Evolutionary conservation across 345 rosid species (phyloP).

Genomic region (Reutealis trisperma): DNA sequence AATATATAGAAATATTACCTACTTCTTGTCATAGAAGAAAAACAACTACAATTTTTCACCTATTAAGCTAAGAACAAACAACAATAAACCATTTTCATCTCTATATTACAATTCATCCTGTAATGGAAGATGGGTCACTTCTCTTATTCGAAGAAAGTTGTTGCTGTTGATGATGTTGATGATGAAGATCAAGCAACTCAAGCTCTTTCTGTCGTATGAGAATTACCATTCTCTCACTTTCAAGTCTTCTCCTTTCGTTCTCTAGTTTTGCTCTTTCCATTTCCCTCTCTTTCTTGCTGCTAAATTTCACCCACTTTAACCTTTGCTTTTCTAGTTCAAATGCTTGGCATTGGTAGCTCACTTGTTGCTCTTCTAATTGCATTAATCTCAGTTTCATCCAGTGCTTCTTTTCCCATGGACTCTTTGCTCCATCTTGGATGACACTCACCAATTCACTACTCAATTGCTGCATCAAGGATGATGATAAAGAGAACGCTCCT

Average conservation of each 20-base stretch:
- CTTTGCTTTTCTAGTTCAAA: constrained; percentile 86
- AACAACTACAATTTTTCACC: background rate
- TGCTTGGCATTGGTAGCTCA: constrained; percentile 59
- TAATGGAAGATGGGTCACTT: constrained; percentile 62
- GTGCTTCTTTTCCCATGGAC: constrained; percentile 86
- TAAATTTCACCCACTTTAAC: constrained; percentile 86
- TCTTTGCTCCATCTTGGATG: constrained; percentile 54
- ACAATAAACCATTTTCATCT: background rate
- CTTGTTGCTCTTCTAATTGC: constrained; percentile 73
- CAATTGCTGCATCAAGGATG: constrained; percentile 50
- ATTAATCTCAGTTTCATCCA: constrained; percentile 63
- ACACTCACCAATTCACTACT: constrained; percentile 47
- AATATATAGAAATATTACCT: background rate
- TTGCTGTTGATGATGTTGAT: constrained; percentile 45
- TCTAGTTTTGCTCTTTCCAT: constrained; percentile 86
- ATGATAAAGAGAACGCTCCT: constrained; percentile 12
- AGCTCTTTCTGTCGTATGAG: constrained; percentile 66
- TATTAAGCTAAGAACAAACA: background rate
- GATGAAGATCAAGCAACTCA: constrained; percentile 51
- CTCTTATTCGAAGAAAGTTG: constrained; percentile 56
- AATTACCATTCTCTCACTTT: constrained; percentile 76
- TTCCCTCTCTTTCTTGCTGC: constrained; percentile 89
- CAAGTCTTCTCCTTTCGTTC: constrained; percentile 65
- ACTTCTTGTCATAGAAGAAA: background rate
- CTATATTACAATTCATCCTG: constrained; percentile 36